Conservation (phyloP, 257 asterid genomes). For the Ajuga chamaepitys region DNA sequence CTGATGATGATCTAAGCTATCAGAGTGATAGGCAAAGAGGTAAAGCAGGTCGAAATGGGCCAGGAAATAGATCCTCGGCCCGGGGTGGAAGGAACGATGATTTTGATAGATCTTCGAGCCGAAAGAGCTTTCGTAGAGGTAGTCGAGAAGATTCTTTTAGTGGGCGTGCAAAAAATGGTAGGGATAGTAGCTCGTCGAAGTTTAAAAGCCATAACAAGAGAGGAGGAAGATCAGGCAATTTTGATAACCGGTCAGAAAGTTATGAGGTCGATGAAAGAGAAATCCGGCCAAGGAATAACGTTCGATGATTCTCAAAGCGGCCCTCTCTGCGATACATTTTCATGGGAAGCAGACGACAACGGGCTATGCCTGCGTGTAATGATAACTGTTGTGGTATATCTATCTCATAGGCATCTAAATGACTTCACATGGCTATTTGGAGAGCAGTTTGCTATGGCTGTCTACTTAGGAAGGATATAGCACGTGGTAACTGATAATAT, state of each 20-base stretch:
- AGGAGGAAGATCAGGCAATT: constrained; percentile 36
- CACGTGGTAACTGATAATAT: no score
- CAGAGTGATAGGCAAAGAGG: constrained; percentile 23
- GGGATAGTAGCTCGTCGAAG: constrained; percentile 26
- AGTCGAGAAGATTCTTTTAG: constrained; percentile 21
- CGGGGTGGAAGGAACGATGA: constrained; percentile 24
- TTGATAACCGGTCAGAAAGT: constrained; percentile 28
- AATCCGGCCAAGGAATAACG: constrained; percentile 62
- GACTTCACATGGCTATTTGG: no score
- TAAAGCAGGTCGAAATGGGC: constrained; percentile 18
- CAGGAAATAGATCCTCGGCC: constrained; percentile 14
- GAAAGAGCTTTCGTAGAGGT: constrained; percentile 28
- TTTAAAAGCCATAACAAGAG: constrained; percentile 31
- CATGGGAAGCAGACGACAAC: no score
- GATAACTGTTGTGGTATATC: neutral
- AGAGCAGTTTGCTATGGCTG: no score
- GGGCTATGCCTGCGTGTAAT: neutral
- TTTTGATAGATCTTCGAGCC: constrained; percentile 32
- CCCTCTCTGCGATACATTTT: no score
- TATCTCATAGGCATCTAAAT: no score
- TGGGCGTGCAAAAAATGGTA: constrained; percentile 17
- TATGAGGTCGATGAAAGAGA: constrained; percentile 41
- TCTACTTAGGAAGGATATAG: no score
- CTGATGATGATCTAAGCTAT: constrained; percentile 31
- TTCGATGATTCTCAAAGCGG: constrained; percentile 37